phyloP scores from a whole-genome alignment of 1,139 yeast species.

The Schwanniomyces etchellsii region DNA sequence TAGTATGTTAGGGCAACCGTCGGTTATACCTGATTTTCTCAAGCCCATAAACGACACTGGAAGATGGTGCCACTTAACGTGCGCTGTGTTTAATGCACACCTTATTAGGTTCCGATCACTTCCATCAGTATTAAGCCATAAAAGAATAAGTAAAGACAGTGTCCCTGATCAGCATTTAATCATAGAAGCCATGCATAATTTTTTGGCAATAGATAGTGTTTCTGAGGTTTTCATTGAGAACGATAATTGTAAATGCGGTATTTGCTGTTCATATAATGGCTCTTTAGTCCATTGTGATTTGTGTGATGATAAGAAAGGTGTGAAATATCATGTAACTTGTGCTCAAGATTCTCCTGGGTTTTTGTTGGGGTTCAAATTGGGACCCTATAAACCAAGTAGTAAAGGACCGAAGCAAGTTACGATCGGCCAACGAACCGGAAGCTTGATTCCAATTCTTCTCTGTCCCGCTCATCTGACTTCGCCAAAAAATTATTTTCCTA shows the following conservation, averaged over 20 bases:
- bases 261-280: conserved; percentile 27
- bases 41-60: conserved; percentile 62
- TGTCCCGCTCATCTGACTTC: conserved; percentile 35
- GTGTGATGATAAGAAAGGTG: conserved; percentile 13
- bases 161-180: conserved; percentile 6
- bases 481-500: conserved; percentile 9
- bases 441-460: conserved; percentile 33
- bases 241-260: conserved; percentile 15
- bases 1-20: conserved; percentile 34
- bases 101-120: conserved; percentile 15
- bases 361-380: conserved; percentile 41
- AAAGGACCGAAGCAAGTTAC: conserved; percentile 16
- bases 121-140: conserved; percentile 4
- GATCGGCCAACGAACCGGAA: conserved; percentile 31
- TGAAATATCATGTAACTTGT: conserved; percentile 58
- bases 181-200: conserved; percentile 14
- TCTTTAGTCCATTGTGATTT: conserved; percentile 25
- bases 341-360: conserved; percentile 47
- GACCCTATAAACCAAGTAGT: conserved; percentile 12
- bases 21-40: conserved; percentile 56
- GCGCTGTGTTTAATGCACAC: conserved; percentile 52
- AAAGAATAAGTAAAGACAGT: conserved; percentile 7
- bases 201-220: conserved; percentile 24
- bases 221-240: conserved; percentile 23
- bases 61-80: conserved; percentile 76